Conservation (phyloP, 2,329 filamentous ascomycete species). For the Orbilia quercus region DNA sequence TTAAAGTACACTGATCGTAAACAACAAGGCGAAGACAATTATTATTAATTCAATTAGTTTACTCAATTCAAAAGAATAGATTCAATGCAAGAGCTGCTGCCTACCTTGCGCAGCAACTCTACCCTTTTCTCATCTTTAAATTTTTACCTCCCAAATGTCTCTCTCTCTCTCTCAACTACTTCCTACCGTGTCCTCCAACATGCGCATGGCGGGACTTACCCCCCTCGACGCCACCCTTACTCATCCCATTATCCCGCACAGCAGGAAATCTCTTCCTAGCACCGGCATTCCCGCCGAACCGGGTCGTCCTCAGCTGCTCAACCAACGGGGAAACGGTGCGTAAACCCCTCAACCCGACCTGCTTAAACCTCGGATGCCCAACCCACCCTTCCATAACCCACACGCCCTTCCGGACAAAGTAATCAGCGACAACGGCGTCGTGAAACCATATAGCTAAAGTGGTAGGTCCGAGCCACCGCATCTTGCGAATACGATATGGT, state of each 20-base stretch:
- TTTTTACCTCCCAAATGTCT: not conserved
- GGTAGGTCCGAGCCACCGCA: conserved; percentile 33
- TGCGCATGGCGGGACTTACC: conserved; percentile 4
- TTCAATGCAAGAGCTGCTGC: too few species aligned
- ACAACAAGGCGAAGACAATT: too few species aligned
- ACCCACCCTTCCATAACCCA: conserved; percentile 45
- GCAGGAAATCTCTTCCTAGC: not conserved
- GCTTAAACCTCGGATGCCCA: not conserved
- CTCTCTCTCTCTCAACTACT: not conserved
- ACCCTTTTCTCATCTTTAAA: not conserved
- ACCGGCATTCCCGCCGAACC: not conserved
- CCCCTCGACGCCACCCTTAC: not conserved
- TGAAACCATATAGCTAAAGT: conserved; percentile 48
- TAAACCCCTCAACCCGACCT: conserved; percentile 20
- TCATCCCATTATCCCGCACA: not conserved
- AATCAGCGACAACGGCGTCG: conserved; percentile 18
- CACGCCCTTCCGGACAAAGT: conserved; percentile 24
- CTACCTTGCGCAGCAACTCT: too few species aligned
- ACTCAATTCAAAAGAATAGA: too few species aligned
- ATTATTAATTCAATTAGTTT: too few species aligned
- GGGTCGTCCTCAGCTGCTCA: conserved; percentile 18
- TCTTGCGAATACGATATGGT: conserved; percentile 33
- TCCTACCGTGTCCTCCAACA: not conserved
- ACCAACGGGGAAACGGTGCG: conserved; percentile 5
- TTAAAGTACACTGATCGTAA: too few species aligned